Evolutionary conservation across 2,329 filamentous ascomycete species (phyloP).

Genomic region (Ramularia endophylla): DNA sequence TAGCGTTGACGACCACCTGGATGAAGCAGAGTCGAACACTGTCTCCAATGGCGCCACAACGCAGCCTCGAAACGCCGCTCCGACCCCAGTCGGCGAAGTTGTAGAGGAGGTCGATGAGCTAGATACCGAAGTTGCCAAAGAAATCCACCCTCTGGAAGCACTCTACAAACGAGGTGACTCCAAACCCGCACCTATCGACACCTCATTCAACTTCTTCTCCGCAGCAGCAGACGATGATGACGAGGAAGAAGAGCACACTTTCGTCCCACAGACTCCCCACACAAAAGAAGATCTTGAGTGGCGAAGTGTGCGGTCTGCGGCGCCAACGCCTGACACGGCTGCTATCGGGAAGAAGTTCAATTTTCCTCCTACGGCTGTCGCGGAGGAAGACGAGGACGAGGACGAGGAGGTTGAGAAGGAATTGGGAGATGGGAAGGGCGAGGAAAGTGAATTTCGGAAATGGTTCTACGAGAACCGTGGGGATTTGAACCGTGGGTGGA

Average conservation of each 20-base stretch:
- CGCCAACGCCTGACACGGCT: slow-evolving; percentile 91
- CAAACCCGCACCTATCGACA: slow-evolving; percentile 40
- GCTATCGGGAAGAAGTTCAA: slow-evolving; percentile 58
- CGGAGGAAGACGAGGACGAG: slow-evolving; percentile 42
- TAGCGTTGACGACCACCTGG: slow-evolving; percentile 7
- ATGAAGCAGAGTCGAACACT: slow-evolving; percentile 15
- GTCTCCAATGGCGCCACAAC: slow-evolving; percentile 12
- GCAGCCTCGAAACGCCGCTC: slow-evolving; percentile 5
- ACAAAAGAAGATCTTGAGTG: slow-evolving; percentile 71
- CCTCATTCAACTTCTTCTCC: slow-evolving; percentile 73
- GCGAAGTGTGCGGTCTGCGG: slow-evolving; percentile 74
- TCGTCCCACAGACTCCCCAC: slow-evolving; percentile 70
- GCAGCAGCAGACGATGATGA: slow-evolving; percentile 36
- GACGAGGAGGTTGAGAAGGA: slow-evolving; percentile 23
- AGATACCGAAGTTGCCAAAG: slow-evolving; percentile 16
- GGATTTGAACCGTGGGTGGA: slow-evolving; percentile 45
- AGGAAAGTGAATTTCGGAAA: slow-evolving; percentile 54
- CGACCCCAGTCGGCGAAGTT: slow-evolving; percentile 8
- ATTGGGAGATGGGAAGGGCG: slow-evolving; percentile 22
- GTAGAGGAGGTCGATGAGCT: slow-evolving; percentile 3
- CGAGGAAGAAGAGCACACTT: slow-evolving; percentile 23
- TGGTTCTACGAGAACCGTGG: slow-evolving; percentile 54
- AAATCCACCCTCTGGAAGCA: slow-evolving; percentile 80
- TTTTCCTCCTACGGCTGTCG: slow-evolving; percentile 45
- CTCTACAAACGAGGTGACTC: slow-evolving; percentile 69